phyloP scores from a whole-genome alignment of 1,284 basidiomycete genomes.

The Singerocomus inundabilis region DNA sequence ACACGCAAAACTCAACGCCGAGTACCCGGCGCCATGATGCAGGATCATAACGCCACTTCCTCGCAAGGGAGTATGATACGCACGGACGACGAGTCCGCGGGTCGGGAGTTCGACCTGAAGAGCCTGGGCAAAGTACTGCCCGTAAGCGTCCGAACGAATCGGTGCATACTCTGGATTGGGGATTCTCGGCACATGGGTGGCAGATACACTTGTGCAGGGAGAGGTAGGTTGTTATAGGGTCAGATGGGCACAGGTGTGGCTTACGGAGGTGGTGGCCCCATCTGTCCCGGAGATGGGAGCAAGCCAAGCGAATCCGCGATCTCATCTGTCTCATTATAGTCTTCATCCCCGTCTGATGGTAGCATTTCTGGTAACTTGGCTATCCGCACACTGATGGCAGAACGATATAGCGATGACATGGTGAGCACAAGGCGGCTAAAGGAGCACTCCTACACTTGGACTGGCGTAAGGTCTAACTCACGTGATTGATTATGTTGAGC shows the following conservation, averaged over 20 bases:
- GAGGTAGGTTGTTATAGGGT: neutral
- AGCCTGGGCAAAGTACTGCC: conserved; percentile 73
- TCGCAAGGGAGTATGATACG: conserved; percentile 71
- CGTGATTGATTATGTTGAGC: neutral
- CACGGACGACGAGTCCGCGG: conserved; percentile 65
- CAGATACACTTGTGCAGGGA: conserved; percentile 15
- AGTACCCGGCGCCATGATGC: conserved; percentile 94
- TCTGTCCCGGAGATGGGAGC: conserved; percentile 49
- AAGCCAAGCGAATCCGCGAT: conserved; percentile 59
- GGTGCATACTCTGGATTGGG: conserved; percentile 66
- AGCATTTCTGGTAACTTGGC: conserved; percentile 62
- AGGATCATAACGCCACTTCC: conserved; percentile 70
- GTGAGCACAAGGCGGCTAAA: conserved; percentile 1
- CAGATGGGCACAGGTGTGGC: conserved; percentile 24
- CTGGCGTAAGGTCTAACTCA: neutral
- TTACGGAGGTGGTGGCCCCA: conserved; percentile 61
- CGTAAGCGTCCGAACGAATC: conserved; percentile 56
- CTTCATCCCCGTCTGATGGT: conserved; percentile 41
- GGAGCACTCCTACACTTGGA: neutral
- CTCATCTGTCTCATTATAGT: conserved; percentile 56
- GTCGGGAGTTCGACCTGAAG: conserved; percentile 66
- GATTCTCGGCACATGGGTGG: conserved; percentile 27
- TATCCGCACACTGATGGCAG: conserved; percentile 64
- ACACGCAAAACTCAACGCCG: conserved; percentile 85
- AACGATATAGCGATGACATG: conserved; percentile 72